These are phyloP conservation scores for Diatrype stigma DNA, from an alignment of 2,329 filamentous ascomycete species.

Conservation along the genomic window DNA sequence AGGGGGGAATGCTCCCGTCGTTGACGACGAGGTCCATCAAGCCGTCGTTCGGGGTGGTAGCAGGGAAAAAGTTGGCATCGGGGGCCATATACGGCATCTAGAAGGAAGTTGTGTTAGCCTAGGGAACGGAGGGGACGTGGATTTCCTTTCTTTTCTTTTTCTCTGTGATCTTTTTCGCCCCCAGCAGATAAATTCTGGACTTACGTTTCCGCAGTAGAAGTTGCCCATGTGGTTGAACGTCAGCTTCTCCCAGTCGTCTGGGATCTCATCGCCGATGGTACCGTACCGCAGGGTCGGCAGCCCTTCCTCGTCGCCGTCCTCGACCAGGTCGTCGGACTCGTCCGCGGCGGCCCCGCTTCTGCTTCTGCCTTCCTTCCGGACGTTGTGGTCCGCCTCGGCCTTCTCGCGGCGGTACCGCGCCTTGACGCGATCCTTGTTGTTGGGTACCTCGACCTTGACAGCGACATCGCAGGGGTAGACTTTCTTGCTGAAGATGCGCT, in stretches of 20 bases:
- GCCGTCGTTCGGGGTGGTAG: conserved; percentile 77
- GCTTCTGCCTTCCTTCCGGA: conserved; percentile 25
- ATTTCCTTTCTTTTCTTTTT: too few species aligned
- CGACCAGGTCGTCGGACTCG: conserved; percentile 13
- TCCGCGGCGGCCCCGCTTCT: conserved; percentile 1
- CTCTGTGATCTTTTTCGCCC: neutral
- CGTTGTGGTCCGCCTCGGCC: conserved; percentile 1
- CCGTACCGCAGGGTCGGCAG: conserved; percentile 76
- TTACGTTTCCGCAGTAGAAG: conserved; percentile 86
- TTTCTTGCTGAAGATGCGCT: conserved; percentile 69
- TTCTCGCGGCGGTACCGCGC: conserved; percentile 60
- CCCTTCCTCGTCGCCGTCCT: conserved; percentile 39
- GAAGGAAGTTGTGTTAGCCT: conserved; percentile 7
- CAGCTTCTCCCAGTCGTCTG: conserved; percentile 69
- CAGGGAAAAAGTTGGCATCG: conserved; percentile 82
- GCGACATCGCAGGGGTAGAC: conserved; percentile 87
- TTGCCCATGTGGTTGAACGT: conserved; percentile 78
- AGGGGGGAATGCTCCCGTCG: conserved; percentile 66
- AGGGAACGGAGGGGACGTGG: too few species aligned
- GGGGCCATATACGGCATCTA: conserved; percentile 88
- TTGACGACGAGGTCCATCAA: conserved; percentile 80
- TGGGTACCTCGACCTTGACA: conserved; percentile 73
- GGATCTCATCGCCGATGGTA: conserved; percentile 72
- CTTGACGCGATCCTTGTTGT: conserved; percentile 75
- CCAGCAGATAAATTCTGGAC: conserved; percentile 22